Evolutionary conservation across 2,329 filamentous ascomycete species (phyloP).

Genomic region (Paracoccidioides lutzii): DNA sequence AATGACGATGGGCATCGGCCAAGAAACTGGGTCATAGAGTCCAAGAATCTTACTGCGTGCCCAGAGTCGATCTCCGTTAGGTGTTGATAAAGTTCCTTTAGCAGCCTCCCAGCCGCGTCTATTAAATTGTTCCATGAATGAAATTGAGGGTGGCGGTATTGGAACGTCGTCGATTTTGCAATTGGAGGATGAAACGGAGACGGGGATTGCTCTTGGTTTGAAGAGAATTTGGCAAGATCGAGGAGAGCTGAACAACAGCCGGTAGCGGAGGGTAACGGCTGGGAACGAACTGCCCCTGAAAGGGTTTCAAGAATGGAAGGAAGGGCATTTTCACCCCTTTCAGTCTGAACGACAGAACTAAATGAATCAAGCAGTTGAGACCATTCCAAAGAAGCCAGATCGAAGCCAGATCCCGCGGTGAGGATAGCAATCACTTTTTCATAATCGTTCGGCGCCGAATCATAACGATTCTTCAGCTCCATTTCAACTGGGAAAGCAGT

Average conservation of each 20-base stretch:
- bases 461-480: constrained; percentile 34
- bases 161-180: not conserved
- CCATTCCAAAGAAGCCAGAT: constrained; percentile 26
- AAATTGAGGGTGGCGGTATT: not conserved
- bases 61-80: constrained; percentile 29
- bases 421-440: constrained; percentile 57
- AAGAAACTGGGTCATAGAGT: constrained; percentile 42
- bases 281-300: constrained; percentile 38
- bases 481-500: constrained; percentile 25
- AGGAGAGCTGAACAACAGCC: constrained; percentile 26
- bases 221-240: constrained; percentile 22
- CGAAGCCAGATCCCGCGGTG: constrained; percentile 40
- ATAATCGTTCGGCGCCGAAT: constrained; percentile 51
- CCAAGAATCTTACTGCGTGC: constrained; percentile 38
- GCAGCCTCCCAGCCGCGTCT: constrained; percentile 40
- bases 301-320: constrained; percentile 59
- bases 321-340: constrained; percentile 56
- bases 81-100: constrained; percentile 44
- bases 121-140: constrained; percentile 44
- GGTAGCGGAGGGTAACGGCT: constrained; percentile 15
- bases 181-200: not conserved
- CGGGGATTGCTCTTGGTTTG: constrained; percentile 19
- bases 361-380: constrained; percentile 45
- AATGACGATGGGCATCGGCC: constrained; percentile 38
- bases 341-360: constrained; percentile 43